phyloP scores from a whole-genome alignment of 129 eudicot genomes.

The Flaveria brownii region DNA sequence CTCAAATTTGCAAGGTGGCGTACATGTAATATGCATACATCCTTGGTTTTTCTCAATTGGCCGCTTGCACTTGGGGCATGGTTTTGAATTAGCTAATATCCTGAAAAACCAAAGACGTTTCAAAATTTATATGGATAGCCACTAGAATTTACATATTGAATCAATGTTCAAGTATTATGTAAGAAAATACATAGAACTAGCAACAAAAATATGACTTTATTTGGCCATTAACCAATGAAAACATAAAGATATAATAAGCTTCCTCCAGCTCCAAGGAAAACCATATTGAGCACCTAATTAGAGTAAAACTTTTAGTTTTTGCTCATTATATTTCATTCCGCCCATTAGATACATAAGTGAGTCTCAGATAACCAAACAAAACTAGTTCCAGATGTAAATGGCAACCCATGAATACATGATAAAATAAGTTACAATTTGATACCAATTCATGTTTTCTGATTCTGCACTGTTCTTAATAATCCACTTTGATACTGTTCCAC shows the following conservation, averaged over 20 bases:
- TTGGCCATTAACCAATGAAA: background rate
- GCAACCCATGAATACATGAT: background rate
- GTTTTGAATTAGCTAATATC: constrained; percentile 95
- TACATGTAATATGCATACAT: constrained; percentile 96
- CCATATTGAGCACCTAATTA: background rate
- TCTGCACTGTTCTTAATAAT: constrained; percentile 61
- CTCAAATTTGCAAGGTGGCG: constrained; percentile 94
- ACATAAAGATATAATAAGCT: background rate
- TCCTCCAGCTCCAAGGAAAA: background rate
- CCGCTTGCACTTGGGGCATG: constrained; percentile 98
- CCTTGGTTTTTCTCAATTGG: constrained; percentile 99
- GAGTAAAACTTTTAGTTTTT: background rate
- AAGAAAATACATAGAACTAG: background rate
- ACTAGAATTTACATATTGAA: background rate
- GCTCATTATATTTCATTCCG: background rate
- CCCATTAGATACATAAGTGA: background rate
- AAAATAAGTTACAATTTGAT: constrained; percentile 11
- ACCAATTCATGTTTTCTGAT: constrained; percentile 78
- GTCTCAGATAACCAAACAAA: background rate
- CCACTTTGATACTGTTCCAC: constrained; percentile 72
- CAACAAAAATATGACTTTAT: background rate
- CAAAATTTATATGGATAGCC: background rate
- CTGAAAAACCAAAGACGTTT: constrained; percentile 34
- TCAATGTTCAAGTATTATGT: constrained; percentile 17
- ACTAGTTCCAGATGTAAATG: background rate